Evolutionary conservation across 352 stramenopile species (phyloP).

Genomic region (Phytophthora idaei): DNA sequence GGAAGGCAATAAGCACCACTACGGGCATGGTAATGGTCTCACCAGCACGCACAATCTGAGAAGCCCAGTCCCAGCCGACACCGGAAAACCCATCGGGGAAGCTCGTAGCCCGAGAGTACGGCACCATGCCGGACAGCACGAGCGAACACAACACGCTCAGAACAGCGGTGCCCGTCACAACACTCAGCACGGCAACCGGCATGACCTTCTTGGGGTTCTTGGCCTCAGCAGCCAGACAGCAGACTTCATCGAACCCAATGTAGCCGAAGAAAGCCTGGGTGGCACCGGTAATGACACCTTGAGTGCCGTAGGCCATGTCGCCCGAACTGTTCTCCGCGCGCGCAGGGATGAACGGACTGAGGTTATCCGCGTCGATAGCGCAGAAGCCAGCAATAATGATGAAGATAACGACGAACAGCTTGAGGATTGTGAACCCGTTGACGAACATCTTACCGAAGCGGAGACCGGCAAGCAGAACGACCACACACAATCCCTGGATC

Average conservation of each 20-base stretch:
- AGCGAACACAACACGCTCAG: conserved; percentile 69
- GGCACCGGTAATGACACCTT: conserved; percentile 80
- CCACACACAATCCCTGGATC: conserved; percentile 57
- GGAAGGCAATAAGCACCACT: conserved; percentile 89
- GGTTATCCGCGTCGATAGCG: conserved; percentile 74
- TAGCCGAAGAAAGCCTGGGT: conserved; percentile 94
- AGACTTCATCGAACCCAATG: conserved; percentile 95
- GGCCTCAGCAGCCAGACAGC: conserved; percentile 83
- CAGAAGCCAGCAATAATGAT: conserved; percentile 87
- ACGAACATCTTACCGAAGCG: conserved; percentile 82
- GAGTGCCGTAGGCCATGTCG: conserved; percentile 45
- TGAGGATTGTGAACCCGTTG: conserved; percentile 74
- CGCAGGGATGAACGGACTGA: conserved; percentile 70
- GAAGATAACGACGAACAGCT: conserved; percentile 79
- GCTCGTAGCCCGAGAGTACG: conserved; percentile 35
- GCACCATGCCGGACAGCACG: conserved; percentile 79
- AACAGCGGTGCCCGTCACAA: conserved; percentile 68
- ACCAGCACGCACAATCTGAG: conserved; percentile 38
- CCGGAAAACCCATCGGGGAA: conserved; percentile 37
- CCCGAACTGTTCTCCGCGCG: conserved; percentile 31
- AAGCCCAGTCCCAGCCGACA: conserved; percentile 33
- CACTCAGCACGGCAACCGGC: conserved; percentile 81
- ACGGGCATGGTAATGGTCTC: conserved; percentile 82
- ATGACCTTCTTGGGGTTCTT: conserved; percentile 81
- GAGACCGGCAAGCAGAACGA: conserved; percentile 66